Evolutionary conservation across 495 filamentous ascomycete species (phyloP), one percentile per base, ranked within the genome.

Genomic region (Hypoxylon subgilvum): DNA sequence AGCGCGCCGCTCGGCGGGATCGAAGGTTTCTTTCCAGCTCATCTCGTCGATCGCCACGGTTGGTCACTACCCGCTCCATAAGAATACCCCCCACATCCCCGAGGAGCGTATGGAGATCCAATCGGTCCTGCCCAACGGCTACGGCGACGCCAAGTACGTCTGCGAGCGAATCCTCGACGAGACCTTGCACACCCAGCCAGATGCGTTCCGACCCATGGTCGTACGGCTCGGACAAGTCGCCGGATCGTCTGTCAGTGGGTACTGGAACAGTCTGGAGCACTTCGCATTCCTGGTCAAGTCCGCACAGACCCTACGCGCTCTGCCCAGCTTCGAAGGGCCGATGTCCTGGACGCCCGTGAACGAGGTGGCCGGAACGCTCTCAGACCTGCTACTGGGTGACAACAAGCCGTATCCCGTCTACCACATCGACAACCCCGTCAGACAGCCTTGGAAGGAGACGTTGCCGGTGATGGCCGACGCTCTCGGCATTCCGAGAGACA

Each of bases 31-130:
- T 0, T 82, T 83, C 52, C 79, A 83, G 54, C 70, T 86, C 18
- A 67, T 86, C 2, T 86, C 83, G 0, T 85, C 83, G 0, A 80
- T 85, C 38, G 72, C 69, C 1, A 67, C 70, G 0, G 79, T 85
- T 1, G 80, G 81, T 0, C 55, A 74, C 19, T 75, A 80, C 36
- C 72, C 74, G 0, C 46, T 75, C 1, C 27, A 47, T 34, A 69
- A 19, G 44, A 40, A 48, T 32, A 65, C 22, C 4, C 71, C 72
- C 0, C 39, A 42, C 1, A 73, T 82, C 0, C 76, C 72, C 0
- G 76, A 79, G 47, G 68, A 72, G 35, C 32, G 67, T 0, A 44
- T 71, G 14, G 14, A 25, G 0, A 65, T 78, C 5, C 66, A 76
- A 2, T 69, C 66, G 6, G 72, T 77, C 0, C 62, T 82, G 8